Base-by-base conservation (phyloP, 345 rosid genomes). In the Lumnitzera littorea region DNA sequence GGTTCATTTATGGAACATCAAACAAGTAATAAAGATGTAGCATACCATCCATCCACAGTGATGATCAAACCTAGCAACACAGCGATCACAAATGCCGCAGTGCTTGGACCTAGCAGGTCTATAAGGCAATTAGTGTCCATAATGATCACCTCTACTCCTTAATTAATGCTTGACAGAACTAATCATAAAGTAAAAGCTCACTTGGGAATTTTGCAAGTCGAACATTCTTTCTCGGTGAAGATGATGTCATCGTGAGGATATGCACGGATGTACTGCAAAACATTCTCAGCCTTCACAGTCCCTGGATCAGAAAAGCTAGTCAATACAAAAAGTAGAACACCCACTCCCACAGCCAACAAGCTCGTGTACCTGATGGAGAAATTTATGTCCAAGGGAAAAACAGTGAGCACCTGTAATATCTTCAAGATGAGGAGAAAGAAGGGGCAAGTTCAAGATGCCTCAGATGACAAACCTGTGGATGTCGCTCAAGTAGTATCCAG, bases 21-120 rank as follows among this genome's bases (percentile, higher is more conserved):
- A 36, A 4, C 11, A 69, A 52, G 5, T 24, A 55, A 51, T 54
- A 15, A 60, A 51, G 61, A 60, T 46, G 59, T 68, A 15, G 57
- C 84, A 0, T 64, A 91, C 98, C 98, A 89, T 91, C 98, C 98
- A 91, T 53, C 98, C 95, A 71, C 96, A 91, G 60, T 91, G 98
- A 79, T 91, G 98, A 58, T 91, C 98, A 74, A 91, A 91, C 46
- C 98, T 89, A 50, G 96, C 98, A 36, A 91, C 91, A 79, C 98
- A 91, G 12, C 91, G 86, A 74, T 82, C 74, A 54, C 96, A 91
- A 67, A 91, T 78, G 79, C 98, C 80, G 73, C 98, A 91, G 69
- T 89, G 96, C 78, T 91, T 91, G 68, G 95, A 91, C 77, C 98
- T 83, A 62, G 98, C 96, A 66, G 98, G 98, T 75, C 98, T 91